Evolutionary conservation across 2,329 filamentous ascomycete species (phyloP).

Genomic region (Ilyonectria destructans): DNA sequence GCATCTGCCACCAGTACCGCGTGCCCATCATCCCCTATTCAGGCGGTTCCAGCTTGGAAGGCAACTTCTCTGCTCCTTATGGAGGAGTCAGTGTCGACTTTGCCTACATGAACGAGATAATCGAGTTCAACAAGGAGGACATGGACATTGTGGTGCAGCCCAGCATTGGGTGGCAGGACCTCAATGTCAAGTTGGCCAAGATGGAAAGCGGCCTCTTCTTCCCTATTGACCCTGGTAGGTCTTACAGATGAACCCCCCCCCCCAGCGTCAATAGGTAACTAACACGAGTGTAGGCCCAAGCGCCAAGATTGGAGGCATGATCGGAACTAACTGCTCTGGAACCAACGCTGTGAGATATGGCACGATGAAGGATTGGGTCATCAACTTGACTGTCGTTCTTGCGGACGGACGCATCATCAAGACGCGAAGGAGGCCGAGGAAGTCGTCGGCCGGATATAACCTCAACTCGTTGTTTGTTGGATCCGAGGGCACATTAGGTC

Average conservation of each 20-base stretch:
- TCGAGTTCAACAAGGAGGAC: conserved; percentile 86
- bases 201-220: conserved; percentile 87
- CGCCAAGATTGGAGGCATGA: conserved; percentile 87
- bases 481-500: conserved; percentile 84
- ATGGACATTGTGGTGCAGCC: conserved; percentile 96
- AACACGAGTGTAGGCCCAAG: conserved; percentile 63
- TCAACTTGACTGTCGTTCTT: conserved; percentile 86
- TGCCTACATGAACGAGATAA: conserved; percentile 85
- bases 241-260: neutral
- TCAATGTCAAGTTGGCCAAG: conserved; percentile 81
- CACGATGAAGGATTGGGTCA: conserved; percentile 91
- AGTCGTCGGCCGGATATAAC: conserved; percentile 88
- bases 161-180: conserved; percentile 90
- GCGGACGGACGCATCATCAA: conserved; percentile 86
- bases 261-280: neutral
- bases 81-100: conserved; percentile 95
- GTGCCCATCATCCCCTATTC: conserved; percentile 92
- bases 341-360: conserved; percentile 88
- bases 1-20: conserved; percentile 83
- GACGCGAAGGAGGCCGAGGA: conserved; percentile 82
- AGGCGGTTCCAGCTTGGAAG: conserved; percentile 89
- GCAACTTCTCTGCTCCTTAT: conserved; percentile 89
- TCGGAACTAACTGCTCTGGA: conserved; percentile 84
- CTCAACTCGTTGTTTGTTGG: conserved; percentile 86
- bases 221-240: conserved; percentile 85